Conservation (phyloP, 352 stramenopile species). For the Globisporangium cederbergense region DNA sequence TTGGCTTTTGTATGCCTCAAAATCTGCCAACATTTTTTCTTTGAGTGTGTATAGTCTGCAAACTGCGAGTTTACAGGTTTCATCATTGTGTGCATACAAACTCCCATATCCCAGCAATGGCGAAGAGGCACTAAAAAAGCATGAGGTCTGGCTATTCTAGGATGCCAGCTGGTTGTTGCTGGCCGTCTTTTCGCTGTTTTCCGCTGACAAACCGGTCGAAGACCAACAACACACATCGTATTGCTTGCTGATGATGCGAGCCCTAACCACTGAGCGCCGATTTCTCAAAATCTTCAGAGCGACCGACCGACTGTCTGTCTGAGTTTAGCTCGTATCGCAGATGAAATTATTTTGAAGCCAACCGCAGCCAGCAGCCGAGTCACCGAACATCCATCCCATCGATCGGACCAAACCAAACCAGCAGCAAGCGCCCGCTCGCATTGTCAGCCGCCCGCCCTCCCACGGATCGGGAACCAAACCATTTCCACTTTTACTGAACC, state of each 20-base stretch:
- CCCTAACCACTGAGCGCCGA: background rate
- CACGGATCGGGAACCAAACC: conserved; percentile 1
- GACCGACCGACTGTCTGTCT: conserved; percentile 3
- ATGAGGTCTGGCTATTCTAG: background rate
- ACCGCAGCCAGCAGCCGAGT: background rate
- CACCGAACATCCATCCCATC: background rate
- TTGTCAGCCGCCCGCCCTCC: background rate
- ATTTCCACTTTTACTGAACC: conserved; percentile 13
- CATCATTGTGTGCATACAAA: background rate
- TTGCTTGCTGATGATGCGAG: background rate
- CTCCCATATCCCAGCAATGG: background rate
- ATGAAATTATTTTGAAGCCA: conserved; percentile 7
- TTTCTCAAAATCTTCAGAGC: conserved; percentile 1
- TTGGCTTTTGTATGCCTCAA: background rate
- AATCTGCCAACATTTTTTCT: conserved; percentile 2
- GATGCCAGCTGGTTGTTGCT: background rate
- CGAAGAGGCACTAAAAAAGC: background rate
- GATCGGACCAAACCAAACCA: conserved; percentile 9
- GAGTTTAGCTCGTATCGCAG: conserved; percentile 8
- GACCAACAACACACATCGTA: background rate
- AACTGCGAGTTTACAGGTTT: background rate
- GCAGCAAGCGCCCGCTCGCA: background rate
- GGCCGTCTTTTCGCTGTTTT: too few species aligned
- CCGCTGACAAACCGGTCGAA: too few species aligned
- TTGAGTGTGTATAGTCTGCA: background rate